phyloP scores from a whole-genome alignment of 305 asterid genomes.

The Striga hermonthica region DNA sequence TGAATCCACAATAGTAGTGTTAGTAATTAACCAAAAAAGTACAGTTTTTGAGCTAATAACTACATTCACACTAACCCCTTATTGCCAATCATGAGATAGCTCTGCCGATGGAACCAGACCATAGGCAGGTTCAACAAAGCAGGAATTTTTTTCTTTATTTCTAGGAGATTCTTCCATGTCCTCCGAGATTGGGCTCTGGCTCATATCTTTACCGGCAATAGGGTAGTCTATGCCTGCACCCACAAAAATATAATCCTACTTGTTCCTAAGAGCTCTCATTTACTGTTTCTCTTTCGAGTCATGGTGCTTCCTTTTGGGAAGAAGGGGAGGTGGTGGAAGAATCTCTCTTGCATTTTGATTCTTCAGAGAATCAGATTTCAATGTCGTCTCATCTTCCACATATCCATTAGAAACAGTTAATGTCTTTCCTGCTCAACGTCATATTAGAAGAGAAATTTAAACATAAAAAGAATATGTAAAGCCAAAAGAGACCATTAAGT shows the following conservation, averaged over 20 bases:
- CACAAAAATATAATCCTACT: conserved; percentile 86
- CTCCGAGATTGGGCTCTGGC: conserved; percentile 91
- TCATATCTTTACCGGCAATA: conserved; percentile 82
- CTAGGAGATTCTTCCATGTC: conserved; percentile 99
- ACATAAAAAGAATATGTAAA: not conserved
- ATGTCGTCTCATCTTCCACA: conserved; percentile 56
- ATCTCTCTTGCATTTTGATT: conserved; percentile 49
- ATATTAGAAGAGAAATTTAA: conserved; percentile 21
- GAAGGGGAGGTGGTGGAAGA: conserved; percentile 86
- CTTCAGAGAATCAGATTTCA: conserved; percentile 48
- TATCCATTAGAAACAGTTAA: conserved; percentile 48
- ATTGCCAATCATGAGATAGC: conserved; percentile 77
- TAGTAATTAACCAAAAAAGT: not conserved
- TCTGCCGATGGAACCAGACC: conserved; percentile 90
- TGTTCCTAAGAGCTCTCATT: conserved; percentile 49
- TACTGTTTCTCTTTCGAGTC: conserved; percentile 57
- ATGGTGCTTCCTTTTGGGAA: conserved; percentile 46
- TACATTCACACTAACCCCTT: conserved; percentile 48
- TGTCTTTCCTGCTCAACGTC: conserved; percentile 47
- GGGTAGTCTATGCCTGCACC: conserved; percentile 88
- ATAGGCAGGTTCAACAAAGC: conserved; percentile 76
- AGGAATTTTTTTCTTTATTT: conserved; percentile 64
- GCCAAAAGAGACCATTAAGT: not conserved
- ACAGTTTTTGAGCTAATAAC: not conserved
- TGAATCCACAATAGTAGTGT: not conserved